Conservation (phyloP, 352 stramenopile genomes). For the Pythium sp. region DNA sequence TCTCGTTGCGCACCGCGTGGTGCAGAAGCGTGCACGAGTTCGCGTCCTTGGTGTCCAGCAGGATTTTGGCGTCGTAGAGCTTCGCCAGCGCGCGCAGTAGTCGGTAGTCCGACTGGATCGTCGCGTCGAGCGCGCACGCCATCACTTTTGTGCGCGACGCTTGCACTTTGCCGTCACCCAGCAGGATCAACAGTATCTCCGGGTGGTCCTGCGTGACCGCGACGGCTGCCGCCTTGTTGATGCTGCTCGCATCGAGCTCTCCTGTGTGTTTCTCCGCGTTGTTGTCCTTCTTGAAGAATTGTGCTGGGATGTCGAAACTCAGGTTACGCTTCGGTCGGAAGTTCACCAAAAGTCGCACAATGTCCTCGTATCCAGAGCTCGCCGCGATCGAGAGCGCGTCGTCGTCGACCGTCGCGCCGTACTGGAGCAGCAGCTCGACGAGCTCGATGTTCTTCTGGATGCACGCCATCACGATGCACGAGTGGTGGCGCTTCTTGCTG, state of each 20-base stretch:
- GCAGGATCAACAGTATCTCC: conserved; percentile 38
- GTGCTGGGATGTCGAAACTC: conserved; percentile 23
- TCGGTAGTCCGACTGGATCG: conserved; percentile 42
- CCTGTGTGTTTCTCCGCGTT: conserved; percentile 18
- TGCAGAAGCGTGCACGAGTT: conserved; percentile 62
- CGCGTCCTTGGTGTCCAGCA: conserved; percentile 43
- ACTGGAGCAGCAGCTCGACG: conserved; percentile 56
- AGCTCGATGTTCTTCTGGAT: conserved; percentile 40
- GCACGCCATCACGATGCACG: conserved; percentile 52
- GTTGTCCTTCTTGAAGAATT: conserved; percentile 17
- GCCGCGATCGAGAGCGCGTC: conserved; percentile 49
- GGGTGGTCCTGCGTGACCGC: conserved; percentile 46
- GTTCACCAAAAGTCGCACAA: conserved; percentile 39
- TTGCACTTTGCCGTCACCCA: conserved; percentile 44
- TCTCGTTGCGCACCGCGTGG: conserved; percentile 50
- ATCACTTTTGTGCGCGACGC: conserved; percentile 31
- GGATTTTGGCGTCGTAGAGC: conserved; percentile 37
- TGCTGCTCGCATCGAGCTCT: conserved; percentile 30
- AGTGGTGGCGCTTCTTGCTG: conserved; percentile 41
- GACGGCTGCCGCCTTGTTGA: conserved; percentile 47
- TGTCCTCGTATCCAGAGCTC: conserved; percentile 36
- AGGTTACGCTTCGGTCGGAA: conserved; percentile 21
- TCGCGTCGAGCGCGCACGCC: conserved; percentile 47
- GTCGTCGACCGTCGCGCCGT: conserved; percentile 59
- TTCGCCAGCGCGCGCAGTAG: conserved; percentile 55